phyloP scores from a whole-genome alignment of 768 basidiomycete species.

The Auricularia cornea region DNA sequence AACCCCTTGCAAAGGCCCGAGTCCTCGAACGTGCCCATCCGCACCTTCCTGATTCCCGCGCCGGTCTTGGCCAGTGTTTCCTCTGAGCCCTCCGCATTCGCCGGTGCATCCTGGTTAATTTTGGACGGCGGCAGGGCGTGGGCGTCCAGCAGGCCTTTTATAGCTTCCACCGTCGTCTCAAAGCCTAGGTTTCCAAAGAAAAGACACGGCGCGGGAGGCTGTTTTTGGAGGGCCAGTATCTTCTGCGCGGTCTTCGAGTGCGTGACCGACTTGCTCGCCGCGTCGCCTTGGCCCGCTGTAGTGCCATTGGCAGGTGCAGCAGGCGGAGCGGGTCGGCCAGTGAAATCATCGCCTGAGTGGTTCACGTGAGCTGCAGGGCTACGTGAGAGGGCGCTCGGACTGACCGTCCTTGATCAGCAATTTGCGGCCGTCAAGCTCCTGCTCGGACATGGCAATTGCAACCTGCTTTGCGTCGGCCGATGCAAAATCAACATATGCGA shows the following conservation, averaged over 20 bases:
- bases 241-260: conserved; percentile 66
- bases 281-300: conserved; percentile 13
- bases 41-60: conserved; percentile 57
- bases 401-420: conserved; percentile 90
- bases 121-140: conserved; percentile 35
- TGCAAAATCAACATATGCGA: conserved; percentile 93
- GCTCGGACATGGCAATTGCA: conserved; percentile 78
- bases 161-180: conserved; percentile 71
- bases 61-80: conserved; percentile 37
- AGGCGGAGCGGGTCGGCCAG: conserved; percentile 51
- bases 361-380: conserved; percentile 5
- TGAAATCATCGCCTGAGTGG: conserved; percentile 59
- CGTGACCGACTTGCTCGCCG: conserved; percentile 24
- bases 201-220: conserved; percentile 73
- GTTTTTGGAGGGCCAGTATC: conserved; percentile 70
- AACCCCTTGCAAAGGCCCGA: conserved; percentile 94
- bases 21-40: conserved; percentile 96
- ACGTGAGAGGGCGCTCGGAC: conserved; percentile 15
- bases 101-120: conserved; percentile 12
- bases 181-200: conserved; percentile 94
- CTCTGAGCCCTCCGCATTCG: conserved; percentile 24
- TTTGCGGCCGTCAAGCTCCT: conserved; percentile 72
- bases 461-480: conserved; percentile 61
- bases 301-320: conserved; percentile 21
- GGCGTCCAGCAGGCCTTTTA: conserved; percentile 64